A percentile compares a stretch with the other conserved stretches of the same genome.
These are phyloP conservation scores for Penicillium brasilianum DNA, from an alignment of 2,329 filamentous ascomycete species.

Conservation along the genomic window DNA sequence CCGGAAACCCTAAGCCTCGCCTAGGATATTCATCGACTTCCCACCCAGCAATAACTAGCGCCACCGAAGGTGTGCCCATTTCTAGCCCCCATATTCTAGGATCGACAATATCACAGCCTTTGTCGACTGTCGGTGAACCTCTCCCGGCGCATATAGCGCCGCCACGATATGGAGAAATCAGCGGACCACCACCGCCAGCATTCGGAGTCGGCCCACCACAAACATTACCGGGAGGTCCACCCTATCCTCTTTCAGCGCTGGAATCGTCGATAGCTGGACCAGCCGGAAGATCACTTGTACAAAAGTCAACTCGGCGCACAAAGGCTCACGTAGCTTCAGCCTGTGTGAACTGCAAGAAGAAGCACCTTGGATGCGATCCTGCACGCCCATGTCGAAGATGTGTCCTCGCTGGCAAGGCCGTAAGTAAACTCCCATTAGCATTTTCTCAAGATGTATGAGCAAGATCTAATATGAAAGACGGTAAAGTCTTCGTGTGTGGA, in stretches of 20 bases:
- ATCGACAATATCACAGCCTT: conserved; percentile 7
- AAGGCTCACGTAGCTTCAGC: conserved; percentile 56
- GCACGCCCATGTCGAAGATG: conserved; percentile 53
- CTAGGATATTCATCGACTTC: conserved; percentile 38
- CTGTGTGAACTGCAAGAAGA: conserved; percentile 56
- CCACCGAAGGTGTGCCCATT: neutral
- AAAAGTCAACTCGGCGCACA: conserved; percentile 50
- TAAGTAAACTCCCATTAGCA: conserved; percentile 33
- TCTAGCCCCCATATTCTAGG: neutral
- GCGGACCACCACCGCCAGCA: conserved; percentile 11
- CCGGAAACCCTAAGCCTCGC: conserved; percentile 40
- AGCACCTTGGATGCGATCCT: conserved; percentile 54
- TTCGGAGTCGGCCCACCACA: conserved; percentile 19
- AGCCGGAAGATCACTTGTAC: conserved; percentile 35
- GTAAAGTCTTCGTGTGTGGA: conserved; percentile 50
- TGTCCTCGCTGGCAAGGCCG: conserved; percentile 53
- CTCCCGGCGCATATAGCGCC: conserved; percentile 25
- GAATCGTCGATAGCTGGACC: conserved; percentile 30
- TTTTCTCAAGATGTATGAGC: neutral
- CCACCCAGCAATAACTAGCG: conserved; percentile 22
- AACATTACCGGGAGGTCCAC: conserved; percentile 27
- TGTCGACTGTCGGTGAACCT: conserved; percentile 27
- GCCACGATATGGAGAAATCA: conserved; percentile 28
- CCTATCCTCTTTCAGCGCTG: conserved; percentile 34
- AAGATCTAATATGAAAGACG: neutral